These are phyloP conservation scores for Leishmania aethiopica DNA, from an alignment of 208 protist genomes.

Conservation along the genomic window DNA sequence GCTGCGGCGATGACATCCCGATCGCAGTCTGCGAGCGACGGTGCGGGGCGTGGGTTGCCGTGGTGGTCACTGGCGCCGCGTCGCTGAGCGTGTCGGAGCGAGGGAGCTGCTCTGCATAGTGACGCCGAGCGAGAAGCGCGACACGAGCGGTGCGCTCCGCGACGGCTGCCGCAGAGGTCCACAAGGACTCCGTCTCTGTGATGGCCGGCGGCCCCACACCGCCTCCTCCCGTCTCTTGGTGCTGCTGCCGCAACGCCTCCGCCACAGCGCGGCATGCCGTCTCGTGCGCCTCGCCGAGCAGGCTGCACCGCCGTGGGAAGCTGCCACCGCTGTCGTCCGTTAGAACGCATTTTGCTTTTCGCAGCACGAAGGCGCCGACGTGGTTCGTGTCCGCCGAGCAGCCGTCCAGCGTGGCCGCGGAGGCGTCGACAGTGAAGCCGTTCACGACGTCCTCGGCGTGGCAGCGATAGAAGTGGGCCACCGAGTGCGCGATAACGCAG, in stretches of 20 bases:
- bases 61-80: background rate
- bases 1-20: background rate
- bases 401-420: conserved; percentile 64
- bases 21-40: background rate
- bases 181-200: conserved; percentile 1
- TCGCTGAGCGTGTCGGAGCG: conserved; percentile 8
- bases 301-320: conserved; percentile 41
- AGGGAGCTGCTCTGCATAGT: conserved; percentile 1
- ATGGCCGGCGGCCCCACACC: background rate
- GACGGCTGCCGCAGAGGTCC: conserved; percentile 8
- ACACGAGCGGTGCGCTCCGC: conserved; percentile 11
- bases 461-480: conserved; percentile 70
- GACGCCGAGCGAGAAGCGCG: conserved; percentile 8
- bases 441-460: conserved; percentile 73
- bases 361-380: conserved; percentile 71
- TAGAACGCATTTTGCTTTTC: conserved; percentile 71
- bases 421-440: conserved; percentile 83
- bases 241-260: background rate
- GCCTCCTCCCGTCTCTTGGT: background rate
- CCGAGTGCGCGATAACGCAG: conserved; percentile 75
- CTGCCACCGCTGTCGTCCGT: conserved; percentile 40
- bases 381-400: conserved; percentile 66
- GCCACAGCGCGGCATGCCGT: conserved; percentile 17
- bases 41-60: background rate
- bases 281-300: conserved; percentile 29